phyloP scores from a whole-genome alignment of 345 rosid genomes.

The Camelina laxa region DNA sequence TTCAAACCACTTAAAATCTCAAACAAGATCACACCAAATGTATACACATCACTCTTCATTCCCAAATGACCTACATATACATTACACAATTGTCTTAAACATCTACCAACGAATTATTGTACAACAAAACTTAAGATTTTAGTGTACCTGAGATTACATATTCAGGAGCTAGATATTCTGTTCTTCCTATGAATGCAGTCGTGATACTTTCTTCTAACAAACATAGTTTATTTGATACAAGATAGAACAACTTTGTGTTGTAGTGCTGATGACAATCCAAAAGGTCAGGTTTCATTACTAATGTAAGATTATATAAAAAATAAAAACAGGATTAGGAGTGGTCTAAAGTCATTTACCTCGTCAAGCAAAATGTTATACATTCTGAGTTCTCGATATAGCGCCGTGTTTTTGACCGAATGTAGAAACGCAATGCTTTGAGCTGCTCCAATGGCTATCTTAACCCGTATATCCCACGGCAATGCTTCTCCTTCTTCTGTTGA shows the following conservation, averaged over 20 bases:
- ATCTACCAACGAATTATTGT: not conserved
- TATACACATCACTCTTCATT: conserved; percentile 31
- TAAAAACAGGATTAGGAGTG: not conserved
- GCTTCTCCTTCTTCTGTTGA: conserved; percentile 26
- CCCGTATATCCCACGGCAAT: conserved; percentile 25
- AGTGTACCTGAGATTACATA: conserved; percentile 37
- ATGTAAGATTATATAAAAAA: not conserved
- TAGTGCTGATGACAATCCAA: conserved; percentile 4
- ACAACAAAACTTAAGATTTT: not conserved
- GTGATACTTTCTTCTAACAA: conserved; percentile 2
- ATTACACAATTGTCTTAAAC: not conserved
- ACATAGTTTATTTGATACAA: conserved; percentile 27
- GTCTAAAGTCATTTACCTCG: conserved; percentile 19
- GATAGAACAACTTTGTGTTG: conserved; percentile 26
- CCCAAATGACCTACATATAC: conserved; percentile 17
- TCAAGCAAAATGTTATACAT: conserved; percentile 28
- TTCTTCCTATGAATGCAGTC: not conserved
- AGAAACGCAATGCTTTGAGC: conserved; percentile 30
- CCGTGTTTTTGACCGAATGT: conserved; percentile 11
- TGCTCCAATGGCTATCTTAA: conserved; percentile 36
- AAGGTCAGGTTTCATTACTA: not conserved
- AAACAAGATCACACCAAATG: conserved; percentile 40
- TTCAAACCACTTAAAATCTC: conserved; percentile 25
- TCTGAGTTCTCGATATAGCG: conserved; percentile 19
- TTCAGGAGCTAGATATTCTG: conserved; percentile 34